Evolutionary conservation across 768 basidiomycete genomes (phyloP), one percentile per base, ranked within the genome.

Genomic region (Mycena amicta): DNA sequence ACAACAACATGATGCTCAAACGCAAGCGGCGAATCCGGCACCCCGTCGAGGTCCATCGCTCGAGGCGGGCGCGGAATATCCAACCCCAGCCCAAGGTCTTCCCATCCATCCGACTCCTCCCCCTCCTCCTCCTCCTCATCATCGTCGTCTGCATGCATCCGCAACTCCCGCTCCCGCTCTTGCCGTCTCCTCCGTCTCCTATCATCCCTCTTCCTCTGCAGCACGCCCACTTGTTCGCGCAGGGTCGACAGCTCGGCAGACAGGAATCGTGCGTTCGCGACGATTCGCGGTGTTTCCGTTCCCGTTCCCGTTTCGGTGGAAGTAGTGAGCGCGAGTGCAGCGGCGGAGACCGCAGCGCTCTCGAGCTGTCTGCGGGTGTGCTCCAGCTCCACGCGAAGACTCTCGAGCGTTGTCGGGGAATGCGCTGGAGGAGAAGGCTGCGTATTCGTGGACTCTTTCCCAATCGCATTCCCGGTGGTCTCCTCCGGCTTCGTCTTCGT

Each of bases 1-100:
- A 6, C 41, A 18, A n/a, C 25, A 29, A 25, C 26, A 26, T 25
- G 12, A 49, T 28, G 25, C 25, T 26, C 47, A 12, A 6, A 49
- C 47, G 26, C 47, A 6, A 49, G 26, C 22, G 47, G 47, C 47
- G 47, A 49, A 20, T 49, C 47, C 27, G 47, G 47, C 12, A 49
- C 26, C 47, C 13, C 26, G 28, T 6, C 23, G 18, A 25, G 28
- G n/a, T 20, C 26, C 45, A 57, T 37, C 13, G n/a, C n/a, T n/a
- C n/a, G n/a, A n/a, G n/a, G 28, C 50, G 23, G 41, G 33, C 23
- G n/a, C n/a, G n/a, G n/a, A n/a, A 28, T n/a, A 46, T 55, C 56
- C 26, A 28, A 39, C 8, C 26, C 22, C 28, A 56, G 45, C 20
- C 57, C 61, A 29, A 63, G 16, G 37, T 62, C 57, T 33, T 46